phyloP scores from a whole-genome alignment of 768 basidiomycete genomes.

The Amanita rubescens region DNA sequence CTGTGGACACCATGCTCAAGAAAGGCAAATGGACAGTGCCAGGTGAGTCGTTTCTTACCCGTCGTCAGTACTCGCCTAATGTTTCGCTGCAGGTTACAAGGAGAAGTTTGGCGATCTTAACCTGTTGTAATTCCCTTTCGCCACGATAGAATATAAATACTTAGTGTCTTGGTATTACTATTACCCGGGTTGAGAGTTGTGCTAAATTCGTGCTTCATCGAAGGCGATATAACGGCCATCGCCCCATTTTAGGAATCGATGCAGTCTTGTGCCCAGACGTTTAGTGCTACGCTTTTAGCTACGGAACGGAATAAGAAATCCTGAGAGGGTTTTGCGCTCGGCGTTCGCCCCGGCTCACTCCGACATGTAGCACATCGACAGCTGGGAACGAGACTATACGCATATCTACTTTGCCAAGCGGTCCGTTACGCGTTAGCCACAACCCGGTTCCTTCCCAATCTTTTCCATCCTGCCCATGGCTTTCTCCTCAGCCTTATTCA shows the following conservation, averaged over 20 bases:
- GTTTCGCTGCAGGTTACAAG: slow-evolving; percentile 59
- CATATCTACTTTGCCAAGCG: background rate
- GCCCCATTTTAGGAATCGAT: slow-evolving; percentile 25
- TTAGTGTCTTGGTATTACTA: no score
- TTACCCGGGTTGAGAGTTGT: background rate
- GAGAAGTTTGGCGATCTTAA: slow-evolving; percentile 97
- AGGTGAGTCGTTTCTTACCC: slow-evolving; percentile 37
- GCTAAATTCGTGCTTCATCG: no score
- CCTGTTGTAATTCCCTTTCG: slow-evolving; percentile 53
- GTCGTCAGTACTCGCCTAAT: background rate
- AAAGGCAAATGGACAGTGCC: slow-evolving; percentile 99
- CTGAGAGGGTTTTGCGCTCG: no score
- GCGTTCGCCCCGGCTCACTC: no score
- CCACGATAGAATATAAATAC: background rate
- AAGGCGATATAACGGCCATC: background rate
- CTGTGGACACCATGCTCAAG: slow-evolving; percentile 91
- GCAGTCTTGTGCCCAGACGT: no score
- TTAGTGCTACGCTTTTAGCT: no score
- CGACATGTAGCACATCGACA: no score
- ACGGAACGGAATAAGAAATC: no score
- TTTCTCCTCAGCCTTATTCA: slow-evolving; percentile 31
- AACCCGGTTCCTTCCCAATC: background rate
- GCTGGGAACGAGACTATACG: no score
- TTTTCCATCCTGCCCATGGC: slow-evolving; percentile 26
- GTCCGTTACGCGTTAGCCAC: background rate